Base-by-base conservation (phyloP, 441 rosid species). In the Euphorbia neoarborescens region DNA sequence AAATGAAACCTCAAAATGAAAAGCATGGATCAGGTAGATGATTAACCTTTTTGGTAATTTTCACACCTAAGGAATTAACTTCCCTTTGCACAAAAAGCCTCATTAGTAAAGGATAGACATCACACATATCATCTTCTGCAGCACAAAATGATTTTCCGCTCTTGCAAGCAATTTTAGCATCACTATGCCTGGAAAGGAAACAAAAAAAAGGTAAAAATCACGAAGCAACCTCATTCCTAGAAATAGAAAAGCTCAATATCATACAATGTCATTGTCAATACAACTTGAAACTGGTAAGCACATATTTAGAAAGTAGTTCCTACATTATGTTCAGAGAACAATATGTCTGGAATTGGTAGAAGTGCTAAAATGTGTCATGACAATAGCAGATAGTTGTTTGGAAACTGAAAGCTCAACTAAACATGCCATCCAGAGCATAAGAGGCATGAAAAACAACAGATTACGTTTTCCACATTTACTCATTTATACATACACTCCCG, bases 81-180 rank as follows among this genome's bases (percentile, higher is more conserved):
- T 95, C 98, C 71, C 76, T 81, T 75, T 79, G 74, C 76, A 87
- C 74, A 77, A 93, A 83, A 74, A 95, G 88, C 83, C 96, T 88
- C 65, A 95, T 88, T 72, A 88, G 91, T 62, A 95, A 84, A 44
- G 97, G 97, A 84, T 92, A 95, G 68, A 90, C 99, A 81, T 92
- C 98, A 14, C 89, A 87, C 85, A 90, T 86, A 80, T 92, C 97
- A 83, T 89, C 96, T 82, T 89, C 95, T 25, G 93, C 89, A 73
- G 89, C 86, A 17, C 86, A 84, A 80, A 89, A 88, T 77, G 83
- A 82, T 84, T 81, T 90, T 25, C 88, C 81, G 62, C 81, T 76
- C 89, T 82, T 92, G 65, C 83, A 76, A 46, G 85, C 84, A 83
- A 77, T 82, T 82, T 87, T 95, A 71, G 90, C 80, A 77, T 89